Evolutionary conservation across 345 rosid genomes (phyloP).

Genomic region (Hirschfeldia incana): DNA sequence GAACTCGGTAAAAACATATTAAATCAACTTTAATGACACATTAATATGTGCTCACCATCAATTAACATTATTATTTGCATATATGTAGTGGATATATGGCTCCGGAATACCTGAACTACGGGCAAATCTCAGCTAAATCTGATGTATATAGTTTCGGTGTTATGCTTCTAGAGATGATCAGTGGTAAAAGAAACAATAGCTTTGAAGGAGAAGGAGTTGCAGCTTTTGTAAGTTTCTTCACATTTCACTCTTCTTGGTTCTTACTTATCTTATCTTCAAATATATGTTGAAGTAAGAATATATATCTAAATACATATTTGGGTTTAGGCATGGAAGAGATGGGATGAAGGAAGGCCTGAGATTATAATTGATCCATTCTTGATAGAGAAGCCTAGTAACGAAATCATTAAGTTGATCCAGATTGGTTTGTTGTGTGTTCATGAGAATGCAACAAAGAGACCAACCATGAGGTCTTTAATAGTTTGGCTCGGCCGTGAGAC

Average conservation of each 20-base stretch:
- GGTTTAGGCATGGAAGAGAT: neutral
- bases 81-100: conserved; percentile 8
- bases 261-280: neutral
- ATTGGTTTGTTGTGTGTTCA: conserved; percentile 1
- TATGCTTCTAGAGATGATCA: conserved; percentile 12
- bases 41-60: neutral
- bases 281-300: neutral
- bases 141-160: neutral
- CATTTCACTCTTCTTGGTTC: neutral
- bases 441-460: conserved; percentile 2
- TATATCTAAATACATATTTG: neutral
- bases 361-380: neutral
- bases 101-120: neutral
- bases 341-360: neutral
- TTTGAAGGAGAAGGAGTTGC: conserved; percentile 5
- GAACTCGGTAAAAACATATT: neutral
- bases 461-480: conserved; percentile 7
- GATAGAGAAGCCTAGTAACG: neutral
- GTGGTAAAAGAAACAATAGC: conserved; percentile 13
- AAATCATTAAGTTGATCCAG: neutral
- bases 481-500: neutral
- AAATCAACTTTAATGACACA: neutral
- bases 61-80: neutral
- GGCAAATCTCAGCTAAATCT: conserved; percentile 10
- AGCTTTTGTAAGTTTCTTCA: conserved; percentile 6